Conservation (phyloP, 768 basidiomycete genomes). For the Hypsizygus marmoreus region DNA sequence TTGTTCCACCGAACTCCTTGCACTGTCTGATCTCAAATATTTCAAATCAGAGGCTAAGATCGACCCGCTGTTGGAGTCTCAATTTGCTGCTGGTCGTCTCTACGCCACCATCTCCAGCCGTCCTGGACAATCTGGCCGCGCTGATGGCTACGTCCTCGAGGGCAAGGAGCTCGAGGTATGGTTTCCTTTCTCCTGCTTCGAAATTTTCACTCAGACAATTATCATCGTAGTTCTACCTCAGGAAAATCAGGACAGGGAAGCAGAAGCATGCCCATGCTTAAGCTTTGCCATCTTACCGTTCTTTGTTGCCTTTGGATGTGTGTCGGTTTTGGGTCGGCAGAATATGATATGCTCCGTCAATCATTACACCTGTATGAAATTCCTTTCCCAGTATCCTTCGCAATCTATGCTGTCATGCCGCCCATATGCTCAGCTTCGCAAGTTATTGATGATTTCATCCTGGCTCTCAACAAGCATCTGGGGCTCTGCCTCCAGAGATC, state of each 20-base stretch:
- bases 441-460: no score
- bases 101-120: slow-evolving; percentile 93
- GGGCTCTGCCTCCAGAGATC: no score
- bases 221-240: slow-evolving; percentile 79
- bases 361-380: slow-evolving; percentile 13
- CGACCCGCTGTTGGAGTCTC: slow-evolving; percentile 84
- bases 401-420: neutral
- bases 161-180: slow-evolving; percentile 96
- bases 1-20: neutral
- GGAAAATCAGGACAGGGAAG: slow-evolving; percentile 92
- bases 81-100: slow-evolving; percentile 93
- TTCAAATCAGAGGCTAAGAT: slow-evolving; percentile 75
- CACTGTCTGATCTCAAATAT: slow-evolving; percentile 6
- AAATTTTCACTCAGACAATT: slow-evolving; percentile 23
- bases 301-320: neutral
- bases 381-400: no score
- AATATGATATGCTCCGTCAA: slow-evolving; percentile 4
- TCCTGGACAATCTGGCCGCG: slow-evolving; percentile 95
- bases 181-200: slow-evolving; percentile 5
- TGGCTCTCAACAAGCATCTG: no score
- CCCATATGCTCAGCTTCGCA: no score
- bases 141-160: slow-evolving; percentile 97
- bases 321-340: slow-evolving; percentile 9
- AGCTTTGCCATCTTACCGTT: slow-evolving; percentile 9
- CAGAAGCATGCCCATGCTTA: slow-evolving; percentile 83